Evolutionary conservation across 108 stramenopile genomes (phyloP), one percentile per base, ranked within the genome.

Genomic region (Cylindrotheca fusiformis): DNA sequence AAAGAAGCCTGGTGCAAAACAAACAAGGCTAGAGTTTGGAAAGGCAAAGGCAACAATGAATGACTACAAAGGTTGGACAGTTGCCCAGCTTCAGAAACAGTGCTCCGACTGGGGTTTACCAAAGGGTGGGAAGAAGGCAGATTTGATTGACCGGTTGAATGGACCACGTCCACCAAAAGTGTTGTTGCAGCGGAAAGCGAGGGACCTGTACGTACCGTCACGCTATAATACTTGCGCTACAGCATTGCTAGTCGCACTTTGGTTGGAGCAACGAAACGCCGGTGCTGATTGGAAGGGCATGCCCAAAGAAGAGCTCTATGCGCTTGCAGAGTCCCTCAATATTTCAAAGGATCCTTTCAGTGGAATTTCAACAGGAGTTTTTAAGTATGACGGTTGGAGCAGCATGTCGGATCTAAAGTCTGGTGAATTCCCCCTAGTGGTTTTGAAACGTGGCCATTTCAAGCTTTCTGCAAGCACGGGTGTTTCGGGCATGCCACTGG

Each of bases 271-370:
- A 17, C 61, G 77, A 19, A 63, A 79, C 6, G 32, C 66, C 55
- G 32, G 32, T 8, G 57, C 50, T 18, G 22, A 4, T 1, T 52
- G 77, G 26, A 61, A 50, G 30, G 47, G 60, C 0, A 24, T 61
- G 48, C 53, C 78, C 21, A 85, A 85, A 48, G 84, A 85, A 23
- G 62, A 79, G 36, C 62, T 85, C 20, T 72, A 79, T 61, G 76
- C 73, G 1, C 51, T 79, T 20, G 79, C 81, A 8, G 84, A 82
- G 65, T 67, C 49, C 46, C 62, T 76, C 8, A 68, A 81, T 18
- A 76, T 85, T n/a, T 78, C 75, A 27, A 80, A 77, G 41, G 75
- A 82, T 29, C 76, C 81, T 10, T 79, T 82, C 68, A 75, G 78
- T n/a, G 81, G 84, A 22, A 73, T 72, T n/a, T 51, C 54, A 2